These are phyloP conservation scores for Penicillium canescens DNA, from an alignment of 495 filamentous ascomycete species.

Conservation along the genomic window DNA sequence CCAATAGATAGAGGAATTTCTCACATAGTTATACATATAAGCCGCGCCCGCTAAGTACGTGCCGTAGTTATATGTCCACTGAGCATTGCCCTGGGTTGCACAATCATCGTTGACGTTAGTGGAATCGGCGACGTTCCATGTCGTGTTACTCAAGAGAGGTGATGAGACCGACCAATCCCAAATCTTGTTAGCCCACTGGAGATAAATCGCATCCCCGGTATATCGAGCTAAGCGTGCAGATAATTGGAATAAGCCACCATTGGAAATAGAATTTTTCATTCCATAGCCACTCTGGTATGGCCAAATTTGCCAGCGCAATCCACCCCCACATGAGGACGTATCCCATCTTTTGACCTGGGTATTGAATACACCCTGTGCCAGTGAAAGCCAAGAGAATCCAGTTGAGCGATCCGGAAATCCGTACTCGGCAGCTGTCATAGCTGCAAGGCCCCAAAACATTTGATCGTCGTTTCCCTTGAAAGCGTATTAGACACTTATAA, in stretches of 20 bases:
- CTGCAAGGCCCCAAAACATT: constrained; percentile 57
- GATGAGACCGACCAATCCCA: constrained; percentile 62
- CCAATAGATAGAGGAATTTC: constrained; percentile 3
- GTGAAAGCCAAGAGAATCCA: constrained; percentile 67
- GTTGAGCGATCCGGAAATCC: constrained; percentile 45
- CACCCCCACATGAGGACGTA: constrained; percentile 46
- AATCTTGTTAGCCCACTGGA: constrained; percentile 65
- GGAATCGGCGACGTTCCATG: constrained; percentile 63
- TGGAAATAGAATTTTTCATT: constrained; percentile 72
- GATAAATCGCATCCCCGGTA: constrained; percentile 63
- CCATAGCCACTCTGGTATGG: constrained; percentile 51
- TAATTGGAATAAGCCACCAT: constrained; percentile 69
- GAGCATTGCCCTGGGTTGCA: constrained; percentile 51
- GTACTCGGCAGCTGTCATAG: constrained; percentile 56
- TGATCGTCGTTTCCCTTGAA: constrained; percentile 59
- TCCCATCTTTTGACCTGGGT: constrained; percentile 62
- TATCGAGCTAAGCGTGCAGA: constrained; percentile 66
- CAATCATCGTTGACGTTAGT: constrained; percentile 55
- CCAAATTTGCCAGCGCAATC: constrained; percentile 59
- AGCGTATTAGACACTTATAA: not conserved
- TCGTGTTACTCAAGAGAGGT: constrained; percentile 48
- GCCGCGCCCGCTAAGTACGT: constrained; percentile 69
- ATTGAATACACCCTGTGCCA: constrained; percentile 80
- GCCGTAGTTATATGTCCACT: constrained; percentile 73
- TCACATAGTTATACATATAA: constrained; percentile 69